Base-by-base conservation (phyloP, 768 basidiomycete species). In the Hortiboletus campestris region DNA sequence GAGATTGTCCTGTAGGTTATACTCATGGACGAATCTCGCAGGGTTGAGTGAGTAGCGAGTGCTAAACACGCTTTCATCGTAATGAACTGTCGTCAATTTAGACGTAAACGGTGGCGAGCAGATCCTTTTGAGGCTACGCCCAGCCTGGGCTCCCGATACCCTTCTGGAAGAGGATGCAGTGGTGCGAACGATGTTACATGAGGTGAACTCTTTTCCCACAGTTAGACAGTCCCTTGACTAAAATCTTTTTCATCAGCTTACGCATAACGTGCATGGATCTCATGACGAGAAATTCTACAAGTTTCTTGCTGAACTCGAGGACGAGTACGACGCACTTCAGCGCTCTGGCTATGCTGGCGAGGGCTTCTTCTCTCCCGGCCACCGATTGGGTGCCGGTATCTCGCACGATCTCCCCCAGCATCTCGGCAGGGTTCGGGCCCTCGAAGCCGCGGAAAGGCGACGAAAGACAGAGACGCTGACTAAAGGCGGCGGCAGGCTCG, bases 221-320 rank as follows among this genome's bases (percentile, higher is more conserved):
- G 8, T 5, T 17, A 25, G 16, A 34, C 32, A 29, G 2, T 22
- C 45, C 35, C 0, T 42, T 56, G 32, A 54, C 32, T 50, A 36
- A 17, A 20, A 9, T 3, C n/a, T n/a, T 38, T 41, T 34, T 49
- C 31, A 22, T 25, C 53, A 95, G 91, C 85, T 96, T 36, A 88
- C 92, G 0, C 93, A 94, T 66, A 93, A 89, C 65, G 84, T 89
- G 9, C 90, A 93, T 64, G 91, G 92, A 4, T 89, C 93, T 6
- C 95, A 97, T 62, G 91, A 98, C 61, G 87, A 91, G 47, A 82
- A 80, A 49, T 90, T 94, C 62, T 89, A 91, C 75, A 85, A 86
- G 53, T 81, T 82, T 61, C 80, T 91, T 6, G 75, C 81, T 3
- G 80, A 78, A 20, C 76, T 96, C 3, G 88, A 94, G 65, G 88